Conservation (phyloP, 2,329 filamentous ascomycete genomes). For the Hortaea werneckii region DNA sequence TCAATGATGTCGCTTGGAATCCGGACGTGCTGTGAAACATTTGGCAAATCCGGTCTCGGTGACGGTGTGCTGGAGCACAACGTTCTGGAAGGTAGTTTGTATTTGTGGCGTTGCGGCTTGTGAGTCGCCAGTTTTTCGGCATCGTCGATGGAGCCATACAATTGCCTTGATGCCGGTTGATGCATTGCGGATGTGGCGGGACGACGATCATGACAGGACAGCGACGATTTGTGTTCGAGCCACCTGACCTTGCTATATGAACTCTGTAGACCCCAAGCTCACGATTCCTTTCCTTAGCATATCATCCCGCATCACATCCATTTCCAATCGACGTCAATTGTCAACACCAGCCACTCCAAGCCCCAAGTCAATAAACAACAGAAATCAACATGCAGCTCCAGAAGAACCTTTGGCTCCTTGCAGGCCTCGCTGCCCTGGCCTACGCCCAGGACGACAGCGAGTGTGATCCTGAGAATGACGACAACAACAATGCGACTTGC, state of each 20-base stretch:
- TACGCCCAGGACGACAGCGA: neutral
- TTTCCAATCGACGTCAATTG: neutral
- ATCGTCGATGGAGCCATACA: neutral
- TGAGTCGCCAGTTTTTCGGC: neutral
- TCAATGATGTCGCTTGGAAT: too few relatives aligned
- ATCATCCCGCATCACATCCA: neutral
- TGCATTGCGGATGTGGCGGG: neutral
- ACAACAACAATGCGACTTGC: neutral
- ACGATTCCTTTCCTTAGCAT: neutral
- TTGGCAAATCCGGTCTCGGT: neutral
- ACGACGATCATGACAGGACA: neutral
- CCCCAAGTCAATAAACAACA: too few relatives aligned
- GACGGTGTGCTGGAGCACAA: too few relatives aligned
- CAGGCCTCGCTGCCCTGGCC: neutral
- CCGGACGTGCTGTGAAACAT: neutral
- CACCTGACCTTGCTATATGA: neutral
- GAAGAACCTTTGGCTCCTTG: neutral
- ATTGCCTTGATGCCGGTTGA: too few relatives aligned
- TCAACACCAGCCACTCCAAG: neutral
- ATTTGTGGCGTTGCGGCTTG: neutral
- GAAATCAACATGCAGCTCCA: neutral
- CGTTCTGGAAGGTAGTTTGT: too few relatives aligned
- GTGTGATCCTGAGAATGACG: neutral
- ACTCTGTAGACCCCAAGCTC: neutral
- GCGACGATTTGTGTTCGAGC: neutral